Evolutionary conservation across 169 alveolate species (phyloP).

Genomic region (Cyclospora cayetanensis): DNA sequence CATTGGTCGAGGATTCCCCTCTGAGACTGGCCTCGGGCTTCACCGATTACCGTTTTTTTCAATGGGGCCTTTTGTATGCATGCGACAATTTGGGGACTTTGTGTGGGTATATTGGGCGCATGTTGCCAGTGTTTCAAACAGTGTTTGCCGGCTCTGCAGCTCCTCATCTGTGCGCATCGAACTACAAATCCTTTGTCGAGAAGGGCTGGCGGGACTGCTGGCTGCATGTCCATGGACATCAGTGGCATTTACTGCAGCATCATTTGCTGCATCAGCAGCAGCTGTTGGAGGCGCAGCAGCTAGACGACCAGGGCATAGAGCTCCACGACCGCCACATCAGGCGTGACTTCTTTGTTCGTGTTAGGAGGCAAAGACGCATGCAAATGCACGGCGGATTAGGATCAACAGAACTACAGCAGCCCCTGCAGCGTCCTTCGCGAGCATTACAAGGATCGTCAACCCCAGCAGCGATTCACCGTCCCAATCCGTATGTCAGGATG

Average conservation of each 20-base stretch:
- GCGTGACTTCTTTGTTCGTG: slow-evolving; percentile 60
- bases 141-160: slow-evolving; percentile 40
- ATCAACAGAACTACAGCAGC: slow-evolving; percentile 21
- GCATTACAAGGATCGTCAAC: not conserved
- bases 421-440: not conserved
- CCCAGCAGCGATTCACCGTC: not conserved
- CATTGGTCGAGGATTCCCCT: too few relatives aligned
- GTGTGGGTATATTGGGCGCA: too few relatives aligned
- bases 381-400: slow-evolving; percentile 36
- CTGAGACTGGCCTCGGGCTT: too few relatives aligned
- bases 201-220: slow-evolving; percentile 91
- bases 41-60: too few relatives aligned
- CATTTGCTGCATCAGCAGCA: slow-evolving; percentile 71
- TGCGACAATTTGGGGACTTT: too few relatives aligned
- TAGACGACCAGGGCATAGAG: slow-evolving; percentile 64
- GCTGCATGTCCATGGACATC: slow-evolving; percentile 70
- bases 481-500: not conserved
- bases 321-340: slow-evolving; percentile 59
- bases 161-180: slow-evolving; percentile 89
- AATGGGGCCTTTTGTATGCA: too few relatives aligned
- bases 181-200: slow-evolving; percentile 86
- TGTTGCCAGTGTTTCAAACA: too few relatives aligned
- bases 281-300: slow-evolving; percentile 64
- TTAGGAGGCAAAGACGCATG: slow-evolving; percentile 66
- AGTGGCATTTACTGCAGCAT: slow-evolving; percentile 61